Evolutionary conservation across 2,329 filamentous ascomycete species (phyloP).

Genomic region (Dothideomycetes sp.): DNA sequence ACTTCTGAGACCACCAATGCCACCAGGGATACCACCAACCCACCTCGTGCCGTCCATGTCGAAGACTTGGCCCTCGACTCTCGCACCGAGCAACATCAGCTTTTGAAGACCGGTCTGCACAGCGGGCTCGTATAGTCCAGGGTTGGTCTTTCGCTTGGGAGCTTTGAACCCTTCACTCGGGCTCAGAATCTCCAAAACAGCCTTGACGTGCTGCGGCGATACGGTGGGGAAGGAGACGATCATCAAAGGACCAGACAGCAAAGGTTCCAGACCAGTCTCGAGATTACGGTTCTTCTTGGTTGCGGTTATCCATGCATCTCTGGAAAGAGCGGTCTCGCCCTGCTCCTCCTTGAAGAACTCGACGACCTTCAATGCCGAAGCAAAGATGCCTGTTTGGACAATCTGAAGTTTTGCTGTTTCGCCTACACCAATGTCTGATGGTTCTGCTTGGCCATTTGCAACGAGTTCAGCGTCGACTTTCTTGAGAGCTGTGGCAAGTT

Average conservation of each 20-base stretch:
- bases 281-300: constrained; percentile 34
- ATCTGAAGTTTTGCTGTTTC: constrained; percentile 58
- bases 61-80: constrained; percentile 77
- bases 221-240: constrained; percentile 71
- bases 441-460: constrained; percentile 35
- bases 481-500: constrained; percentile 49
- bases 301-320: constrained; percentile 40
- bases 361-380: constrained; percentile 70
- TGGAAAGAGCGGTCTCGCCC: constrained; percentile 44
- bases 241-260: constrained; percentile 73
- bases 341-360: constrained; percentile 54
- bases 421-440: constrained; percentile 41
- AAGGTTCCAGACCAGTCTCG: constrained; percentile 55
- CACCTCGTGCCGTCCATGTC: constrained; percentile 61
- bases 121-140: constrained; percentile 66
- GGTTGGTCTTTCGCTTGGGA: constrained; percentile 63
- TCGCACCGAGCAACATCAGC: constrained; percentile 72
- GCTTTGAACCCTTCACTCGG: constrained; percentile 67
- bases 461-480: constrained; percentile 50
- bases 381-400: constrained; percentile 80
- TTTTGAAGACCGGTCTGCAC: constrained; percentile 81
- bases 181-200: constrained; percentile 65
- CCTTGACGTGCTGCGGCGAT: constrained; percentile 72
- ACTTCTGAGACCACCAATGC: constrained; percentile 66
- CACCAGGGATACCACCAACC: constrained; percentile 69